These are phyloP conservation scores for Nakazawaea molendinolei DNA, from an alignment of 805 yeast species.

Conservation along the genomic window DNA sequence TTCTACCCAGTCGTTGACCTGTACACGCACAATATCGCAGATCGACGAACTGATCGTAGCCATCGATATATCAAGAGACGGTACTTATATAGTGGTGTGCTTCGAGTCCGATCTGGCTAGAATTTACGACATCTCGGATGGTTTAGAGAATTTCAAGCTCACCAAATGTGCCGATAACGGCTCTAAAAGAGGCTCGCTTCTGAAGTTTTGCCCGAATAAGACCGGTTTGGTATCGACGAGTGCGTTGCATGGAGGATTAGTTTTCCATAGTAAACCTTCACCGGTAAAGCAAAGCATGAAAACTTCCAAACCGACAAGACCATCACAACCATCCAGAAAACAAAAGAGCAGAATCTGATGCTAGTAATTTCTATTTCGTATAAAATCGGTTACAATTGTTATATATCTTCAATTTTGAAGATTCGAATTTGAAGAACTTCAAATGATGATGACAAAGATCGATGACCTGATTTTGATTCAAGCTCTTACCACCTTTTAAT, in stretches of 20 bases:
- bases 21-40: slow-evolving; percentile 24
- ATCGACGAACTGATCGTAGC: slow-evolving; percentile 36
- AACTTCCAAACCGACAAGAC: not conserved
- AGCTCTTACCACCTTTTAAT: not conserved
- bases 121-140: slow-evolving; percentile 27
- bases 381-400: slow-evolving; percentile 4
- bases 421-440: not conserved
- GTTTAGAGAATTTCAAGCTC: slow-evolving; percentile 23
- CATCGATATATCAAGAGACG: slow-evolving; percentile 31
- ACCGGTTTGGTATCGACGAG: slow-evolving; percentile 12
- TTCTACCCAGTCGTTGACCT: slow-evolving; percentile 28
- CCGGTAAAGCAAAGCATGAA: not conserved
- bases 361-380: not conserved
- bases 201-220: slow-evolving; percentile 13
- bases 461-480: not conserved
- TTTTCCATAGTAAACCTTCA: slow-evolving; percentile 1
- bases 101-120: slow-evolving; percentile 31
- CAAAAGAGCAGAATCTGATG: not conserved
- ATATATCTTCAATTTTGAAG: slow-evolving; percentile 1
- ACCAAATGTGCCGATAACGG: not conserved
- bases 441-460: slow-evolving; percentile 1
- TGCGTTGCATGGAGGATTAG: slow-evolving; percentile 6
- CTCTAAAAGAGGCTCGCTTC: slow-evolving; percentile 13
- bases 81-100: slow-evolving; percentile 31
- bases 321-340: not conserved